phyloP scores from a whole-genome alignment of 2,329 filamentous ascomycete species.

The Tolypocladium guangdongense region DNA sequence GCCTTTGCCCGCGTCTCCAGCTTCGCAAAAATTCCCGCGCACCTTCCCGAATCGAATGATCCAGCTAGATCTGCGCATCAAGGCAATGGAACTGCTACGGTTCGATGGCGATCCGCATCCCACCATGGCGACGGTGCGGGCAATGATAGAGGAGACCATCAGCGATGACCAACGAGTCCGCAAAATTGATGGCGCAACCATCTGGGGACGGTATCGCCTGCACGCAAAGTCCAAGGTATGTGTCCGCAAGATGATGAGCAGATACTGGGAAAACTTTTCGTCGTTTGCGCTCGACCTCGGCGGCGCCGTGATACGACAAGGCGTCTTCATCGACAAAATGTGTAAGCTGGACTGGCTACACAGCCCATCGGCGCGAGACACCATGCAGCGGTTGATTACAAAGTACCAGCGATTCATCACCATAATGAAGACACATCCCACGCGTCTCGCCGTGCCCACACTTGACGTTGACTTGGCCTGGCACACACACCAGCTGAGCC shows the following conservation, averaged over 20 bases:
- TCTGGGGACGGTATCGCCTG: slow-evolving; percentile 11
- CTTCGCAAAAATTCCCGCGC: slow-evolving; percentile 15
- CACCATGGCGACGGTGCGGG: slow-evolving; percentile 40
- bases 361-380: slow-evolving; percentile 51
- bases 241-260: slow-evolving; percentile 56
- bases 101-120: slow-evolving; percentile 14
- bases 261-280: slow-evolving; percentile 59
- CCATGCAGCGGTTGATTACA: slow-evolving; percentile 50
- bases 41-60: slow-evolving; percentile 51
- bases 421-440: slow-evolving; percentile 40
- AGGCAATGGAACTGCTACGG: slow-evolving; percentile 29
- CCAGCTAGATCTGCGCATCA: slow-evolving; percentile 28
- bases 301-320: slow-evolving; percentile 55
- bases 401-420: slow-evolving; percentile 56
- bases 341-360: slow-evolving; percentile 67
- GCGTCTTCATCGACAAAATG: slow-evolving; percentile 63
- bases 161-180: slow-evolving; percentile 24
- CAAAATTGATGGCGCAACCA: slow-evolving; percentile 23
- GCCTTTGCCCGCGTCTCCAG: slow-evolving; percentile 10
- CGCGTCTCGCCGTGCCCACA: slow-evolving; percentile 51
- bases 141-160: slow-evolving; percentile 36
- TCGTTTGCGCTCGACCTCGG: slow-evolving; percentile 54
- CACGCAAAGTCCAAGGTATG: slow-evolving; percentile 26
- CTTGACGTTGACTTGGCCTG: slow-evolving; percentile 66
- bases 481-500: slow-evolving; percentile 71